phyloP scores from a whole-genome alignment of 352 stramenopile genomes.

The Thalassiosira livingstoniorum region DNA sequence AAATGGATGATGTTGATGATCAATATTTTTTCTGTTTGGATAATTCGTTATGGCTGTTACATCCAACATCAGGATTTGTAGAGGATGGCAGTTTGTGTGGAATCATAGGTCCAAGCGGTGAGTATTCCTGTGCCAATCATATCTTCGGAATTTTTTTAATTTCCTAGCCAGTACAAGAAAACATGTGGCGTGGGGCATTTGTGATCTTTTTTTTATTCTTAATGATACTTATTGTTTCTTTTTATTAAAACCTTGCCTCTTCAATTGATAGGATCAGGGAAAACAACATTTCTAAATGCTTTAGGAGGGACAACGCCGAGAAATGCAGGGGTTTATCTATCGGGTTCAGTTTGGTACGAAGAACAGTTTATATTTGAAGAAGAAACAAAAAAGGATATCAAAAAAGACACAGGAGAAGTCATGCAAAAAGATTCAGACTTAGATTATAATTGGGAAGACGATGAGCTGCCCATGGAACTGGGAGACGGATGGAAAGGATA shows the following conservation, averaged over 20 bases:
- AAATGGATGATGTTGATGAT: neutral
- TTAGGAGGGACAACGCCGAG: constrained; percentile 48
- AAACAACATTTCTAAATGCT: constrained; percentile 57
- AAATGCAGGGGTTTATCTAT: constrained; percentile 38
- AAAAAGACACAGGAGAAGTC: no score
- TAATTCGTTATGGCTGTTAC: constrained; percentile 61
- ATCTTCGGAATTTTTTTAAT: neutral
- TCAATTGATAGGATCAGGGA: constrained; percentile 43
- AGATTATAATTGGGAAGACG: no score
- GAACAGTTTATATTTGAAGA: neutral
- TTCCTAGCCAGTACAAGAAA: neutral
- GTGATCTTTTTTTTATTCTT: no score
- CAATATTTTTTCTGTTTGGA: constrained; percentile 22
- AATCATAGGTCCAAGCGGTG: constrained; percentile 72
- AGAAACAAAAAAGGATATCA: no score
- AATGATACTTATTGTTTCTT: no score
- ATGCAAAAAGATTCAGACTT: no score
- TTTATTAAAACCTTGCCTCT: no score
- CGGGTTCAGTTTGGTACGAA: constrained; percentile 59
- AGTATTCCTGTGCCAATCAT: neutral
- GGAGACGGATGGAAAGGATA: no score
- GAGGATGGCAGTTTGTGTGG: constrained; percentile 70
- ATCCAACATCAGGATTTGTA: constrained; percentile 67
- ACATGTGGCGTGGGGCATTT: no score
- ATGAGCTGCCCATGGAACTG: no score